These are phyloP conservation scores for Stephanodiscus triporus DNA, from an alignment of 108 stramenopile species.

Conservation along the genomic window DNA sequence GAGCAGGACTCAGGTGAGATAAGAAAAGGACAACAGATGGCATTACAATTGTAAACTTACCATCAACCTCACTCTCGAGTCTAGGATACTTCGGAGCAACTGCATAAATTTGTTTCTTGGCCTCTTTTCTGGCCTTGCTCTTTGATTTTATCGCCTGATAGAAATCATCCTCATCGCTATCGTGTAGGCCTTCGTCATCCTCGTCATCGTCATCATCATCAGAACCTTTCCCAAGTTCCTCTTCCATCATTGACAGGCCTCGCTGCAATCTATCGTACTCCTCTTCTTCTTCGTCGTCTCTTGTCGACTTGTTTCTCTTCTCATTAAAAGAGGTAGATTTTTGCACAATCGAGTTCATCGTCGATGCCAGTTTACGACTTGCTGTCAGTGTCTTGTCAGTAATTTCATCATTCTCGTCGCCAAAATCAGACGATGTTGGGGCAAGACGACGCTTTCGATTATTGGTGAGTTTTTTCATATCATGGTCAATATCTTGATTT, in stretches of 20 bases:
- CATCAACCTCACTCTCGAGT: constrained; percentile 62
- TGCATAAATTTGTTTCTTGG: constrained; percentile 68
- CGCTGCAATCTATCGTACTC: constrained; percentile 58
- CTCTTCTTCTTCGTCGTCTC: constrained; percentile 55
- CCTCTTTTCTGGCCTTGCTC: constrained; percentile 60
- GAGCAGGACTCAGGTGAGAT: constrained; percentile 1
- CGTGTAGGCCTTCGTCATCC: constrained; percentile 50
- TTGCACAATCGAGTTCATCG: constrained; percentile 78
- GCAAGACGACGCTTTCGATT: constrained; percentile 23
- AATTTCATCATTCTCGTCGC: constrained; percentile 67
- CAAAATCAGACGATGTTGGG: constrained; percentile 44
- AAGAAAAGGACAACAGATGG: background rate
- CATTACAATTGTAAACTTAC: constrained; percentile 54
- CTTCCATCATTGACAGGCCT: constrained; percentile 86
- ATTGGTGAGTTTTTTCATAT: constrained; percentile 3
- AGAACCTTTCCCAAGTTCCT: constrained; percentile 59
- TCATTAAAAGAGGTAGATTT: constrained; percentile 45
- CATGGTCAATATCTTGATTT: constrained; percentile 58
- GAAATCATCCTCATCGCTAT: constrained; percentile 64
- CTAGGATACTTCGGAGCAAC: constrained; percentile 88
- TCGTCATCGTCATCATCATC: constrained; percentile 54
- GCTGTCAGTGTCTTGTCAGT: constrained; percentile 45
- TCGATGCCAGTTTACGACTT: constrained; percentile 59
- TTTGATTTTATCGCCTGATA: constrained; percentile 62
- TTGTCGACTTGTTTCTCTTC: constrained; percentile 34